These are phyloP conservation scores for Kentomonas sorsogonicus DNA, from an alignment of 208 protist genomes.

Conservation along the genomic window DNA sequence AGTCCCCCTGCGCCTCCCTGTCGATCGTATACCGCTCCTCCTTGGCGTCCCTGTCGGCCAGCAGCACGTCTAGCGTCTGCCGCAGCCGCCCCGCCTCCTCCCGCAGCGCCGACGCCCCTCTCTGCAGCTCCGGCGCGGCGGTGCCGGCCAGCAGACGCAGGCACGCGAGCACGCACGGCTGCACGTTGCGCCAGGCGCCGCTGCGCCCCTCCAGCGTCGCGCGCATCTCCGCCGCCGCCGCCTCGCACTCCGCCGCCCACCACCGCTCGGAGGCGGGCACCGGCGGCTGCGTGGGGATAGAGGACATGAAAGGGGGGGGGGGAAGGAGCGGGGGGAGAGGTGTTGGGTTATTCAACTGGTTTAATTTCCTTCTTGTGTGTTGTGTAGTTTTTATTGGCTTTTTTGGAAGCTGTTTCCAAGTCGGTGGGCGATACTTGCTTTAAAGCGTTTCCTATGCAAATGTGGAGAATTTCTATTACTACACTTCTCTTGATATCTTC, in stretches of 20 bases:
- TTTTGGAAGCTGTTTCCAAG: too few relatives aligned
- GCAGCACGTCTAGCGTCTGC: conserved; percentile 34
- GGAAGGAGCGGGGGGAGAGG: not conserved
- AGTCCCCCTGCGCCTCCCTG: conserved; percentile 9
- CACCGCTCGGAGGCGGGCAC: not conserved
- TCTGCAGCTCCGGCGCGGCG: conserved; percentile 14
- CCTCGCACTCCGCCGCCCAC: not conserved
- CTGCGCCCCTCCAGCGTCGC: too few relatives aligned
- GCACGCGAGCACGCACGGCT: conserved; percentile 48
- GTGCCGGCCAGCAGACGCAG: conserved; percentile 15
- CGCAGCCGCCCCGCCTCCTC: conserved; percentile 23
- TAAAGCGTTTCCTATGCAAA: too few relatives aligned
- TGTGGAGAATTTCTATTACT: too few relatives aligned
- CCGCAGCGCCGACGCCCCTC: conserved; percentile 24
- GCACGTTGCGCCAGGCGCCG: too few relatives aligned
- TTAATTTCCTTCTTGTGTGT: too few relatives aligned
- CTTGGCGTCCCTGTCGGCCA: conserved; percentile 48
- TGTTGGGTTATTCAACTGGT: too few relatives aligned
- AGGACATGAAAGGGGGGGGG: not conserved
- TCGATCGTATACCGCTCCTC: conserved; percentile 69
- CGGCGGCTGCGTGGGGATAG: not conserved
- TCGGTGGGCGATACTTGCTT: too few relatives aligned
- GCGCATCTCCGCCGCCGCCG: not conserved
- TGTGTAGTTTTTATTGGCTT: too few relatives aligned
- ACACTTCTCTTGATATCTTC: too few relatives aligned